These are phyloP conservation scores for Ganoderma boninense DNA, from an alignment of 1,284 basidiomycete species.

Conservation along the genomic window DNA sequence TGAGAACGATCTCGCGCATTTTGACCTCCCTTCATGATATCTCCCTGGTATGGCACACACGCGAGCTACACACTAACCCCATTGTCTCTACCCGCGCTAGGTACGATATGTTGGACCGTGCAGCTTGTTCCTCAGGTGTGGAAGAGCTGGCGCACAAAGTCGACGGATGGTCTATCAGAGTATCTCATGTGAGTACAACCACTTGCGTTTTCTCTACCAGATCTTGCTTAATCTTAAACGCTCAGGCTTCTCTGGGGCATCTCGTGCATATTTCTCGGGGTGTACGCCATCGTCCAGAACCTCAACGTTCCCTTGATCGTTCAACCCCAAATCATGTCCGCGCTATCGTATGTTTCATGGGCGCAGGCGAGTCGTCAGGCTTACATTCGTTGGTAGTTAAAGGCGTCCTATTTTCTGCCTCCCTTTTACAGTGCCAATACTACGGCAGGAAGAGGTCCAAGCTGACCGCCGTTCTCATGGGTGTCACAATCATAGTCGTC, in stretches of 20 bases:
- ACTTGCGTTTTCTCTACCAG: not conserved
- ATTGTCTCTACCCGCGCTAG: slow-evolving; percentile 39
- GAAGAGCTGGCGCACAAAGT: slow-evolving; percentile 80
- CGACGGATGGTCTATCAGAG: slow-evolving; percentile 76
- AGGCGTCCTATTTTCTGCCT: slow-evolving; percentile 15
- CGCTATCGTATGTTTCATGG: slow-evolving; percentile 71
- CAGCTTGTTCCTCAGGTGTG: slow-evolving; percentile 81
- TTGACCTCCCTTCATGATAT: not conserved
- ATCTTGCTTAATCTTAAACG: not conserved
- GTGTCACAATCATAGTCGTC: slow-evolving; percentile 48
- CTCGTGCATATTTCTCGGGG: slow-evolving; percentile 70
- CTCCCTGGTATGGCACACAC: not conserved
- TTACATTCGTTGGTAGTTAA: not conserved
- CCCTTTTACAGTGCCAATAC: slow-evolving; percentile 60
- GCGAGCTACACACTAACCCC: not conserved
- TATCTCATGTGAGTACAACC: slow-evolving; percentile 64
- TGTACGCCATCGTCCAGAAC: slow-evolving; percentile 72
- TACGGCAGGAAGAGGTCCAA: slow-evolving; percentile 57
- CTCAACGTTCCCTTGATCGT: slow-evolving; percentile 79
- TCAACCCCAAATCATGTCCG: slow-evolving; percentile 80
- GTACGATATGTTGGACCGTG: slow-evolving; percentile 73
- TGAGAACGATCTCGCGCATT: slow-evolving; percentile 30
- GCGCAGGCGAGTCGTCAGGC: slow-evolving; percentile 54
- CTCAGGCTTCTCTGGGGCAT: slow-evolving; percentile 72
- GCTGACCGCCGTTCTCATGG: slow-evolving; percentile 40